phyloP scores from a whole-genome alignment of 2,329 filamentous ascomycete genomes.

The Trichoderma pleuroti region DNA sequence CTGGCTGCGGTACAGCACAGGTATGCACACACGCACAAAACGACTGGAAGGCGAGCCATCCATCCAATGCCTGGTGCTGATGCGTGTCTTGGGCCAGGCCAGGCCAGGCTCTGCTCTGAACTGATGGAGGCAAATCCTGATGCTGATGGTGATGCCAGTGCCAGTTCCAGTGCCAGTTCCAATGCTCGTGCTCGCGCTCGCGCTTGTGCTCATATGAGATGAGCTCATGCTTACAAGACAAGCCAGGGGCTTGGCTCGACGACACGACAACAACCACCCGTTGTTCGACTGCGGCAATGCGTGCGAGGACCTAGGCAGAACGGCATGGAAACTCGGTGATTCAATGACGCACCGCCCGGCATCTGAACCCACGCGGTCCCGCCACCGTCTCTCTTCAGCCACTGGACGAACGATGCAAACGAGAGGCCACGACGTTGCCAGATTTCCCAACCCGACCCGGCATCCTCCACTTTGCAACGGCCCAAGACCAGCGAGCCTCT shows the following conservation, averaged over 20 bases:
- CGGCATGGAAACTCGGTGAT: neutral
- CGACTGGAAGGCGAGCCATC: neutral
- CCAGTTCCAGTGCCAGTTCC: neutral
- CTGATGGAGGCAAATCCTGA: neutral
- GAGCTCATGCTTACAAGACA: neutral
- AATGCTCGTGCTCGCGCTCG: neutral
- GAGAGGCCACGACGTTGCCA: slow-evolving; percentile 3
- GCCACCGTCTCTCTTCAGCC: neutral
- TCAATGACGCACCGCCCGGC: slow-evolving; percentile 10
- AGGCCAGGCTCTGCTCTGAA: too few relatives aligned
- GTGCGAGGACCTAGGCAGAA: too few relatives aligned
- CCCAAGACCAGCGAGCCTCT: neutral
- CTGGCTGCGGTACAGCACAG: neutral
- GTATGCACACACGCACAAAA: neutral
- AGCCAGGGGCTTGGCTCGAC: neutral
- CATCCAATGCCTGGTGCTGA: neutral
- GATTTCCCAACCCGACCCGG: neutral
- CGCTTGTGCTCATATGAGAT: neutral
- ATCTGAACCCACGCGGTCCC: slow-evolving; percentile 3
- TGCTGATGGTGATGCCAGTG: neutral
- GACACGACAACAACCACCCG: neutral
- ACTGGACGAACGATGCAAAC: slow-evolving; percentile 5
- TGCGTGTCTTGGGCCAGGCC: neutral
- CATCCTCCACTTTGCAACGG: neutral
- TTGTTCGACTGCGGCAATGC: neutral